Conservation (phyloP, 805 yeast genomes). For the Jamesozyma piceae region DNA sequence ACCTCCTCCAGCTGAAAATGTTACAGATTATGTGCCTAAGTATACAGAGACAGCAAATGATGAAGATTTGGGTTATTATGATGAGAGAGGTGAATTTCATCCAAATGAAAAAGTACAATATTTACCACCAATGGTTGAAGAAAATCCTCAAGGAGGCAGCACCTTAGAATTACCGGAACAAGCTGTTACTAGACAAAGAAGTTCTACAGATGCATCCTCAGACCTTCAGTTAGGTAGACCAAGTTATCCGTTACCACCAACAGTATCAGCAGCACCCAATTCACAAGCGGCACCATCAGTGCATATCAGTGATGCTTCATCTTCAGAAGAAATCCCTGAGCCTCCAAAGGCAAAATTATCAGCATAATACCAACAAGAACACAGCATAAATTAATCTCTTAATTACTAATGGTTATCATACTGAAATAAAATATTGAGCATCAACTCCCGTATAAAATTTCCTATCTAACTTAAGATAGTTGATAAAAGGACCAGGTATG, state of each 20-base stretch:
- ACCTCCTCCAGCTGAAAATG: slow-evolving; percentile 23
- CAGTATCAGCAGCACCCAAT: slow-evolving; percentile 1
- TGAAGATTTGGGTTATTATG: slow-evolving; percentile 69
- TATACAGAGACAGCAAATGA: slow-evolving; percentile 56
- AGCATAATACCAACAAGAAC: too few relatives aligned
- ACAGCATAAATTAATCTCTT: too few relatives aligned
- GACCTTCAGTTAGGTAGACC: background rate
- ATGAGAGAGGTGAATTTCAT: slow-evolving; percentile 44
- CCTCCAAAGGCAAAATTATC: too few relatives aligned
- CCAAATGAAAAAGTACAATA: slow-evolving; percentile 20
- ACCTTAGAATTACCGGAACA: background rate
- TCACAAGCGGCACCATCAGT: too few relatives aligned
- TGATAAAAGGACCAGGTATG: too few relatives aligned
- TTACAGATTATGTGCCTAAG: slow-evolving; percentile 46
- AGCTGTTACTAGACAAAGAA: background rate
- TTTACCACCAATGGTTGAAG: background rate
- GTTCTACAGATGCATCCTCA: background rate
- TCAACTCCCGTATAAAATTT: too few relatives aligned
- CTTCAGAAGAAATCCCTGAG: too few relatives aligned
- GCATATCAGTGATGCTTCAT: too few relatives aligned
- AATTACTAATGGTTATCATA: too few relatives aligned
- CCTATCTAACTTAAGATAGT: too few relatives aligned
- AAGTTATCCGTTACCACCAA: background rate
- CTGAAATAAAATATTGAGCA: too few relatives aligned
- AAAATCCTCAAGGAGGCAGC: background rate